phyloP scores from a whole-genome alignment of 805 yeast species.

The Metschnikowia sp. region DNA sequence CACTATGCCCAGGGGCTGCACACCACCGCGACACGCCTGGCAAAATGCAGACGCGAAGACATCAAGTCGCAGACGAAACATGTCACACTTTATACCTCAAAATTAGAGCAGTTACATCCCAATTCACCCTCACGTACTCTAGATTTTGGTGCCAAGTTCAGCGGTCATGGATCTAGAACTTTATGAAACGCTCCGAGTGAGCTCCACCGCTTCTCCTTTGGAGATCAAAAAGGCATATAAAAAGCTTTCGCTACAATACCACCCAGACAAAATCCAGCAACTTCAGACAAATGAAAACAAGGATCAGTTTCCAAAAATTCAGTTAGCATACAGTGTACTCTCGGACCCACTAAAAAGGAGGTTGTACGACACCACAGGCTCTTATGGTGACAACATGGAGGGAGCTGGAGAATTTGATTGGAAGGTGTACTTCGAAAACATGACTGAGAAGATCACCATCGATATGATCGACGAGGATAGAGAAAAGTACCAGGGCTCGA shows the following conservation, averaged over 20 bases:
- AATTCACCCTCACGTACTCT: not conserved
- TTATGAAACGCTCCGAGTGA: slow-evolving; percentile 50
- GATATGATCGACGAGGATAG: slow-evolving; percentile 71
- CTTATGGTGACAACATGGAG: slow-evolving; percentile 39
- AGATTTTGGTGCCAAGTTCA: not conserved
- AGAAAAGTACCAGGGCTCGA: slow-evolving; percentile 55
- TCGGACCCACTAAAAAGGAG: slow-evolving; percentile 54
- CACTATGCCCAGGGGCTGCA: no score
- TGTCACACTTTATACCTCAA: not conserved
- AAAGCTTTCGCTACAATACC: slow-evolving; percentile 23
- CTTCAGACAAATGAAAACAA: slow-evolving; percentile 16
- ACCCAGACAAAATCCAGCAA: slow-evolving; percentile 30
- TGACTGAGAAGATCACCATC: slow-evolving; percentile 51
- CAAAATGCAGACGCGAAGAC: slow-evolving; percentile 8
- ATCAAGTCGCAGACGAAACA: not conserved
- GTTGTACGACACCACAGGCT: slow-evolving; percentile 70
- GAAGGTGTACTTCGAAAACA: slow-evolving; percentile 51
- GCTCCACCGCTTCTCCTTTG: slow-evolving; percentile 38
- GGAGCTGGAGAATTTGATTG: slow-evolving; percentile 49
- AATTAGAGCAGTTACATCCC: no score
- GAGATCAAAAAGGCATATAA: slow-evolving; percentile 56
- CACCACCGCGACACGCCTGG: slow-evolving; percentile 21
- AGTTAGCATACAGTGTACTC: slow-evolving; percentile 69
- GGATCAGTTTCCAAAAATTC: slow-evolving; percentile 58
- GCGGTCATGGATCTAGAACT: slow-evolving; percentile 50